These are phyloP conservation scores for Globisporangium alternatum DNA, from an alignment of 352 stramenopile genomes.

Conservation along the genomic window DNA sequence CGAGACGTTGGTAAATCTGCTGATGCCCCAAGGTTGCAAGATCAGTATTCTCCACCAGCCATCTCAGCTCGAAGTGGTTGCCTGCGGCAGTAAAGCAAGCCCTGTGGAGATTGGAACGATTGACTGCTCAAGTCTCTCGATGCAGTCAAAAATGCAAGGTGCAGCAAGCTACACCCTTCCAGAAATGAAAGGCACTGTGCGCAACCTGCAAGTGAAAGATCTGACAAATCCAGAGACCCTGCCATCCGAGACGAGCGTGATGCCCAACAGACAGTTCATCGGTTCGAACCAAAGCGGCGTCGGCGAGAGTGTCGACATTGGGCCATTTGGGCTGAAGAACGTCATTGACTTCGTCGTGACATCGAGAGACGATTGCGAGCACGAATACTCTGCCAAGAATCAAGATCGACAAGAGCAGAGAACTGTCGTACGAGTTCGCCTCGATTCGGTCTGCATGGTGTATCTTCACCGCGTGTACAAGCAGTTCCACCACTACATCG, in stretches of 20 bases:
- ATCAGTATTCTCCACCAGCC: slow-evolving; percentile 42
- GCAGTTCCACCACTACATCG: slow-evolving; percentile 76
- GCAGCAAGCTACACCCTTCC: neutral
- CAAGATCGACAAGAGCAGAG: slow-evolving; percentile 13
- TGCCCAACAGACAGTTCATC: slow-evolving; percentile 72
- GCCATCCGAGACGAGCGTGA: slow-evolving; percentile 23
- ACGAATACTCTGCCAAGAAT: slow-evolving; percentile 8
- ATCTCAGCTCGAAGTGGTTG: slow-evolving; percentile 13
- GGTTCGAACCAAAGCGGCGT: slow-evolving; percentile 57
- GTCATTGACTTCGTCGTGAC: slow-evolving; percentile 60
- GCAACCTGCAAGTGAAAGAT: slow-evolving; percentile 72
- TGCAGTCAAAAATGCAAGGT: slow-evolving; percentile 13
- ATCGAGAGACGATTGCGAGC: slow-evolving; percentile 1
- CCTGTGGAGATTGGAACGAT: slow-evolving; percentile 18
- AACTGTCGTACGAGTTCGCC: slow-evolving; percentile 41
- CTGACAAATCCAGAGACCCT: slow-evolving; percentile 43
- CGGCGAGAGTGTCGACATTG: slow-evolving; percentile 32
- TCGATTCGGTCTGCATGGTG: slow-evolving; percentile 79
- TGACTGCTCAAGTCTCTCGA: slow-evolving; percentile 19
- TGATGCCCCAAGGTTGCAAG: slow-evolving; percentile 32
- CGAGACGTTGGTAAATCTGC: slow-evolving; percentile 20
- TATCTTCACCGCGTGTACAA: slow-evolving; percentile 88
- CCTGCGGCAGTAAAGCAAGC: neutral
- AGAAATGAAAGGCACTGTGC: slow-evolving; percentile 61
- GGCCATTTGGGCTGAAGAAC: slow-evolving; percentile 59